phyloP scores from a whole-genome alignment of 345 rosid genomes.

The Eucalyptus rudis region DNA sequence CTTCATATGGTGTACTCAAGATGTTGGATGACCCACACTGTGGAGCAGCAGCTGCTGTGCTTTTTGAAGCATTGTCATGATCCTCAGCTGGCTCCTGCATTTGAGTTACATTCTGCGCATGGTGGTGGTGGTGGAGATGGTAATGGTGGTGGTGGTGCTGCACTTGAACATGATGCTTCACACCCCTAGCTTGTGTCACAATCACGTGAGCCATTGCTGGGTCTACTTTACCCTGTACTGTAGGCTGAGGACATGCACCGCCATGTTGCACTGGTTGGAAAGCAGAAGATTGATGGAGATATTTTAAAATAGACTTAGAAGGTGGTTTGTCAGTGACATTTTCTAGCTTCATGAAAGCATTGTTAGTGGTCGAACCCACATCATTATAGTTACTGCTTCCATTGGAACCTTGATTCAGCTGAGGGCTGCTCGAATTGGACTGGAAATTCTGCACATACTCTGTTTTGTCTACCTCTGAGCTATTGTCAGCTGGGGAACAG shows the following conservation, averaged over 20 bases:
- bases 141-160: constrained; percentile 24
- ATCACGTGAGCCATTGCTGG: not conserved
- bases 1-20: not conserved
- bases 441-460: constrained; percentile 15
- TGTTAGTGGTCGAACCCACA: constrained; percentile 23
- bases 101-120: constrained; percentile 7
- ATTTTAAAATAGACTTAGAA: constrained; percentile 1
- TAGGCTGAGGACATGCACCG: not conserved
- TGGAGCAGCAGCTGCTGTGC: not conserved
- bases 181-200: constrained; percentile 1
- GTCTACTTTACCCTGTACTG: constrained; percentile 5
- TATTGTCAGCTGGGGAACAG: constrained; percentile 25
- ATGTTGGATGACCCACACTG: constrained; percentile 20
- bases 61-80: constrained; percentile 1
- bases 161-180: constrained; percentile 16
- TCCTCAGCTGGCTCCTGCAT: not conserved
- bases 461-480: constrained; percentile 27
- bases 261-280: constrained; percentile 12
- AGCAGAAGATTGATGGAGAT: constrained; percentile 9
- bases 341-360: constrained; percentile 8
- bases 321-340: not conserved
- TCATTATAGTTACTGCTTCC: constrained; percentile 35
- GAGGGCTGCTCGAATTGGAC: constrained; percentile 16
- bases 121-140: constrained; percentile 17
- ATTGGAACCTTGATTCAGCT: constrained; percentile 16